Conservation (phyloP, 768 basidiomycete genomes). For the Serendipita sp. region DNA sequence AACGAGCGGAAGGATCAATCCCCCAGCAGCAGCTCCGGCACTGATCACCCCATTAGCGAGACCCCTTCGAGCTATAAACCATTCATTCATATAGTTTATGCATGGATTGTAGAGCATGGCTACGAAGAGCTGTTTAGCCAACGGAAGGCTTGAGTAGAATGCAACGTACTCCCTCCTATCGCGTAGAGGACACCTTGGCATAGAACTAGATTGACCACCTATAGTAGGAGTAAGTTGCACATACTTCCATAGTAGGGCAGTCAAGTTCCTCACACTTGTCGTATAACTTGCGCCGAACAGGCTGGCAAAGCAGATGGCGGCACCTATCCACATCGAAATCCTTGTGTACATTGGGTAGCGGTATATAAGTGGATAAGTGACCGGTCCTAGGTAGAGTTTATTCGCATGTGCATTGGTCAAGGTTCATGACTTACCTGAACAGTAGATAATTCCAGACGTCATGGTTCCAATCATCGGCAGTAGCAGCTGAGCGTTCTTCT, state of each 20-base stretch:
- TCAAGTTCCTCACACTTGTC: conserved; percentile 11
- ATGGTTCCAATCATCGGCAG: conserved; percentile 19
- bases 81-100: conserved; percentile 19
- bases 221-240: not conserved
- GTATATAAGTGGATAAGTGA: conserved; percentile 15
- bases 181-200: conserved; percentile 21
- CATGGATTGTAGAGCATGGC: conserved; percentile 17
- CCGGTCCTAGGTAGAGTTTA: conserved; percentile 11
- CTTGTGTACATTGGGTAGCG: conserved; percentile 16
- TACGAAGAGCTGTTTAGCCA: not conserved
- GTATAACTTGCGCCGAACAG: conserved; percentile 18
- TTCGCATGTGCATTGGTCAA: not conserved
- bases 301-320: conserved; percentile 14
- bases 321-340: conserved; percentile 15
- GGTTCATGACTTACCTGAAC: conserved; percentile 11
- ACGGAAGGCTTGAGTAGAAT: not conserved
- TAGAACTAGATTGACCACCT: conserved; percentile 16
- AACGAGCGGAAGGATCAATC: conserved; percentile 16
- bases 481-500: conserved; percentile 14
- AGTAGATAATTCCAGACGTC: conserved; percentile 19
- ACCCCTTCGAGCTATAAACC: conserved; percentile 19
- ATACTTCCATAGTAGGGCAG: not conserved
- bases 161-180: conserved; percentile 16
- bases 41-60: conserved; percentile 21
- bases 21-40: conserved; percentile 18